Base-by-base conservation (phyloP, 106 monocot species). In the Apostasia shenzhenica region DNA sequence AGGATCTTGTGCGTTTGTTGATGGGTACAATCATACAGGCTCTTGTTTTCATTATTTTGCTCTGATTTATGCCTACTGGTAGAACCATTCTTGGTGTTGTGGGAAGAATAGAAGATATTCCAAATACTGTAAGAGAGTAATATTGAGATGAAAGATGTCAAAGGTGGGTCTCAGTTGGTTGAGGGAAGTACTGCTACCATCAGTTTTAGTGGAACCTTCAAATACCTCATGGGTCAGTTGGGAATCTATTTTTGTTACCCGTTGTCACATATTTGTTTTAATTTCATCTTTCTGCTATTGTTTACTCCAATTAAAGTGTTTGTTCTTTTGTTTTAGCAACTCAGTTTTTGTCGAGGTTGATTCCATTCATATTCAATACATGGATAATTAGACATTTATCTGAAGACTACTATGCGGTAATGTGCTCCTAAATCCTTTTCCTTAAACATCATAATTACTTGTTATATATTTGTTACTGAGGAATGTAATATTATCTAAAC, bases 341-440 rank as follows among this genome's bases (percentile, higher is more conserved):
- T 12, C 94, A 94, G 78, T 77, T 91, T 45, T 48, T 94, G 42
- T 88, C 94, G 46, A 83, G 94, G 70, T 81, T 88, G 8, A 91
- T 88, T 65, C 88, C 94, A 9, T 94, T 94, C 66, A 6, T 88
- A 0, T 94, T 88, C 73, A 91, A 88, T 73, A 76, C 88, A 2
- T 94, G 85, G 91, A 85, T 94, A 59, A 83, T 84, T 57, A 81
- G 94, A 67, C 83, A 91, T 71, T 79, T 94, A 70, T 78, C 76
- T 44, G 85, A 74, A 67, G 80, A 68, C 9, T 88, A 91, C 44
- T 91, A 81, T 67, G 91, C 91, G 58, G 91, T 94, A 81, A 71
- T 55, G 66, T 13, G n/a, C 13, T 51, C 38, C 65, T 65, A 5
- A 58, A 61, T 73, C 9, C n/a, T 82, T 70, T 26, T 26, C 48